Evolutionary conservation across 1,284 basidiomycete species (phyloP).

Genomic region (Paramarasmius palmivorus): DNA sequence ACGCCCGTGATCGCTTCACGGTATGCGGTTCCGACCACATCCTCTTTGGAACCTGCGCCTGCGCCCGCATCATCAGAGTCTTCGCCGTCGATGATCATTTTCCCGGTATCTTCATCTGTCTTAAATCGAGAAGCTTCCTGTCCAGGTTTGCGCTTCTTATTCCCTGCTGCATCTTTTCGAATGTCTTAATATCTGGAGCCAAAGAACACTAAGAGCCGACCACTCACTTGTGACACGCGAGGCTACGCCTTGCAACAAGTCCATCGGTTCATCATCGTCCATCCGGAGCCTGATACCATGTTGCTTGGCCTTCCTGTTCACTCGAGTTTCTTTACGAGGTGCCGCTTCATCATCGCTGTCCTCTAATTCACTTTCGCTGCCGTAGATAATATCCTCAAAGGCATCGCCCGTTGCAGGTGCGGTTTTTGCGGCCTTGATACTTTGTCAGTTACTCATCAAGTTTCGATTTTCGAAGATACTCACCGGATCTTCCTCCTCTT

Average conservation of each 20-base stretch:
- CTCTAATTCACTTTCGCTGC: conserved; percentile 85
- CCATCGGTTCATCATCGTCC: conserved; percentile 95
- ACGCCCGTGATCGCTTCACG: conserved; percentile 78
- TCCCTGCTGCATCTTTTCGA: conserved; percentile 48
- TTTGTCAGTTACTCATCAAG: not conserved
- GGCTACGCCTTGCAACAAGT: conserved; percentile 85
- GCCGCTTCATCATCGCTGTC: conserved; percentile 62
- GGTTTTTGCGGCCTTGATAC: conserved; percentile 32
- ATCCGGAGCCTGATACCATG: conserved; percentile 70
- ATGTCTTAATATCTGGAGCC: conserved; percentile 7
- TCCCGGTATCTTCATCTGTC: conserved; percentile 85
- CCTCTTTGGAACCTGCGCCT: conserved; percentile 33
- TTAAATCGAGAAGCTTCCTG: conserved; percentile 88
- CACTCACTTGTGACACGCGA: conserved; percentile 75
- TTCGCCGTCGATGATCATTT: conserved; percentile 82
- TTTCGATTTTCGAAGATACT: conserved; percentile 13
- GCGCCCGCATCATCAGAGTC: conserved; percentile 43
- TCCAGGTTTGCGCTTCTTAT: conserved; percentile 74
- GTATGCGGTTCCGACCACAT: conserved; percentile 82
- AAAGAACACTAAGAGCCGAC: conserved; percentile 5
- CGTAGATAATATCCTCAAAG: conserved; percentile 95
- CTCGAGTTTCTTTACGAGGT: conserved; percentile 33
- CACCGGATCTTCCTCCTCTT: conserved; percentile 58
- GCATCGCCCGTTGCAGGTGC: conserved; percentile 76
- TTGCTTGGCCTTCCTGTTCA: conserved; percentile 31